A percentile compares a stretch with the other conserved stretches of the same genome.
Conservation (phyloP, 1,139 yeast species). For the Blastobotrys serpentis region DNA sequence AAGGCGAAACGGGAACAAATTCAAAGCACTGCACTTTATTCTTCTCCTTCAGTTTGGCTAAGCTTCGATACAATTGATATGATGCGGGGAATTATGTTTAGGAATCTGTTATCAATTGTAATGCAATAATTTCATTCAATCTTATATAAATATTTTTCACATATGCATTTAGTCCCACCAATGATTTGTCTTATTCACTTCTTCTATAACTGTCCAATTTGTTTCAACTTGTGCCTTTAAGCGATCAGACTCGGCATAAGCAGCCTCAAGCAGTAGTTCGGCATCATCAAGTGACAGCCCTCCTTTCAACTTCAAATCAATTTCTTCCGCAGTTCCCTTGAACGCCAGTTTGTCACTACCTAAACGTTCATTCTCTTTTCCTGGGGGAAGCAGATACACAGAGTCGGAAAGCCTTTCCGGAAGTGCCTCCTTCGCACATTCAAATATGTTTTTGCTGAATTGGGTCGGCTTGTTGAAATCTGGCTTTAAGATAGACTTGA, state of each 20-base stretch:
- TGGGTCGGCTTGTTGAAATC: constrained; percentile 1
- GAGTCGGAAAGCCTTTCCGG: neutral
- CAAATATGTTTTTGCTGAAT: neutral
- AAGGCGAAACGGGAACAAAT: too few species aligned
- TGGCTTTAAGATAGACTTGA: neutral
- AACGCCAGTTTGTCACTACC: neutral
- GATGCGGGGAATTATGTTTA: too few species aligned
- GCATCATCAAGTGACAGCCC: neutral
- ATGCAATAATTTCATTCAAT: neutral
- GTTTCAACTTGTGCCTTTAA: neutral
- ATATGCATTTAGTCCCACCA: too few species aligned
- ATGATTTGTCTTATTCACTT: neutral
- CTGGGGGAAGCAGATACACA: neutral
- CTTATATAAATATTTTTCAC: neutral
- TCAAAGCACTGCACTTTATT: too few species aligned
- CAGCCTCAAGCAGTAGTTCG: constrained; percentile 1
- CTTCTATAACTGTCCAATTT: neutral
- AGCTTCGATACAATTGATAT: too few species aligned
- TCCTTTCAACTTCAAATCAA: neutral
- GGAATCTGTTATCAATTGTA: neutral
- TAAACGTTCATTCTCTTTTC: constrained; percentile 3
- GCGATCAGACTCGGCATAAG: neutral
- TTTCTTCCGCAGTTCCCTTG: constrained; percentile 5
- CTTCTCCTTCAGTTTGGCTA: too few species aligned
- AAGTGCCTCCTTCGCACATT: constrained; percentile 3